These are phyloP conservation scores for Trichoderma lentiforme DNA, from an alignment of 2,329 filamentous ascomycete genomes.

Conservation along the genomic window DNA sequence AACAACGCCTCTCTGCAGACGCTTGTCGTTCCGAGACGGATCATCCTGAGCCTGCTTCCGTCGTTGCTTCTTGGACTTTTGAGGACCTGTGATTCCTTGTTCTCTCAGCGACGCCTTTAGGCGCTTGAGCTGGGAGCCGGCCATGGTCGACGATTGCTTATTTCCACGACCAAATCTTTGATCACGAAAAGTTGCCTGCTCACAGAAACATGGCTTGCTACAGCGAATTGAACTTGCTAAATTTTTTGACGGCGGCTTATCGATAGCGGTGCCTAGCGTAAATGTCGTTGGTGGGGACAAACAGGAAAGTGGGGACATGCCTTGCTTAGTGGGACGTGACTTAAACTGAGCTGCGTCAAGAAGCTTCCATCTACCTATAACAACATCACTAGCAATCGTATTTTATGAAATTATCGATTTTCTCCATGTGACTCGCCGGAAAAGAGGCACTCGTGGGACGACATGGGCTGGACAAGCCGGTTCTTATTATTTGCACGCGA, in stretches of 20 bases:
- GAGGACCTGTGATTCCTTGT: conserved; percentile 84
- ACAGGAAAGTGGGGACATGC: neutral
- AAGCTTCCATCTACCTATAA: neutral
- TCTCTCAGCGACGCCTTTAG: conserved; percentile 88
- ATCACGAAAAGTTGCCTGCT: neutral
- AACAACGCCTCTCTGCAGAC: conserved; percentile 71
- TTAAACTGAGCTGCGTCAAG: neutral
- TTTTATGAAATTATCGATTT: neutral
- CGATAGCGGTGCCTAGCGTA: conserved; percentile 8
- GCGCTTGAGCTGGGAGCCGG: conserved; percentile 93
- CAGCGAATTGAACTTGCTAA: neutral
- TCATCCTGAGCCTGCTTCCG: conserved; percentile 67
- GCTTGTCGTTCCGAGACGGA: conserved; percentile 65
- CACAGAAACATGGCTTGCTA: neutral
- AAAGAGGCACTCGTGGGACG: conserved; percentile 20
- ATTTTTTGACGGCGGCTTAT: conserved; percentile 18
- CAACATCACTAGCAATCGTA: neutral
- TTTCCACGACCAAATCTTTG: neutral
- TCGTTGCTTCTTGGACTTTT: conserved; percentile 93
- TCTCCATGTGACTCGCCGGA: neutral
- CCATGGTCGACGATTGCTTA: conserved; percentile 56
- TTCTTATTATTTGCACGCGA: conserved; percentile 40
- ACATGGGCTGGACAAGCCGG: conserved; percentile 39
- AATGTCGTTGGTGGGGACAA: neutral
- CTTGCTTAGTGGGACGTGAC: neutral